phyloP scores from a whole-genome alignment of 306 rosid genomes.

The Argentina anserina region DNA sequence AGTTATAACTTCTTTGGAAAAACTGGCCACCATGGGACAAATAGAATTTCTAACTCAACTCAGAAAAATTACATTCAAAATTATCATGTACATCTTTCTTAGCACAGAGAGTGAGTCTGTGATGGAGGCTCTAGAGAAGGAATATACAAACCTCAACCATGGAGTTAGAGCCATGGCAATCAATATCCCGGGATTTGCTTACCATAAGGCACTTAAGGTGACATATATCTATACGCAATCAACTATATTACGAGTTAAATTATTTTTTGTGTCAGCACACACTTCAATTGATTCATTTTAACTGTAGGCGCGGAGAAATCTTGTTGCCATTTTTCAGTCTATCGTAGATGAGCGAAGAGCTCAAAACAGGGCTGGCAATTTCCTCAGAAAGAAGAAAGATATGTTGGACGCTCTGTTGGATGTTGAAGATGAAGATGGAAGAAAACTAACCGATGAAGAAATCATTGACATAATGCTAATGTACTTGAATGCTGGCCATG shows the following conservation, averaged over 20 bases:
- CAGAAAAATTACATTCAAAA: conserved; percentile 68
- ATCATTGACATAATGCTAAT: conserved; percentile 74
- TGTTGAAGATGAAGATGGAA: conserved; percentile 70
- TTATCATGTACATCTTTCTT: conserved; percentile 80
- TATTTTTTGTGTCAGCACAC: neutral
- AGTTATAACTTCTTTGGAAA: conserved; percentile 55
- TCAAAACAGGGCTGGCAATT: conserved; percentile 19
- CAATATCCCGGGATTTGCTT: conserved; percentile 85
- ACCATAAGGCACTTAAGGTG: conserved; percentile 70
- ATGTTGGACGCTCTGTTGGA: conserved; percentile 87
- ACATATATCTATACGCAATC: too few relatives aligned
- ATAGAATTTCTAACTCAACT: conserved; percentile 69
- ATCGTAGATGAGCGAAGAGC: conserved; percentile 55
- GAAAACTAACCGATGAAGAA: conserved; percentile 58
- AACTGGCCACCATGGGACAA: conserved; percentile 59
- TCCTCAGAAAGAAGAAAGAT: conserved; percentile 37
- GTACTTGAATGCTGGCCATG: conserved; percentile 98
- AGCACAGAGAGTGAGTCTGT: conserved; percentile 62
- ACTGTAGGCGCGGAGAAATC: conserved; percentile 69
- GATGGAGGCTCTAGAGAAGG: conserved; percentile 71
- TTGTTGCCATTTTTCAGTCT: conserved; percentile 57
- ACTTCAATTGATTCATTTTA: neutral
- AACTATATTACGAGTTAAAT: too few relatives aligned
- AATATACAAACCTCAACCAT: conserved; percentile 62
- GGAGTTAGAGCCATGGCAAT: conserved; percentile 91